Base-by-base conservation (phyloP, 108 stramenopile genomes). In the Stephanodiscus minutulus region DNA sequence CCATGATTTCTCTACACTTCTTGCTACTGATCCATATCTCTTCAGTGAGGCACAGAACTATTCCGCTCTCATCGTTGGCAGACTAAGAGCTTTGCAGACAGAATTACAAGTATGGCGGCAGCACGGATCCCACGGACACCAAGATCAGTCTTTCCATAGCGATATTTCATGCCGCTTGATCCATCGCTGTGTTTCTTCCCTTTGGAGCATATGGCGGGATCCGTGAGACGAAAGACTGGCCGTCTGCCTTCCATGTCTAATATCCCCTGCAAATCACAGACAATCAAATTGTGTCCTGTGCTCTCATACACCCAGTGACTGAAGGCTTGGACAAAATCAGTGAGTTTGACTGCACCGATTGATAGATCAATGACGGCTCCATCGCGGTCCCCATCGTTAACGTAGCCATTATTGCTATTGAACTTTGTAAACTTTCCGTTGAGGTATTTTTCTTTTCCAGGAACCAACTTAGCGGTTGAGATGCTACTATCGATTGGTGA, bases 391-490 rank as follows among this genome's bases (percentile, higher is more conserved):
- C 43, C 35, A 37, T 76, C 58, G 11, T 81, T 63, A 2, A 76
- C 68, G 18, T 62, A 79, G 13, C 76, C 85, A 70, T 82, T 82
- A 59, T 83, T 87, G 43, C 84, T 72, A 46, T 70, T 87, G 47
- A 58, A 87, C 63, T 87, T 84, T 0, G 67, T 72, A 50, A 80
- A 84, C 55, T 76, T 82, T 18, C 82, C 85, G 12, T 73, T 66
- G 47, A 82, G 70, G 62, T 37, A 76, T 5, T 66, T 72, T 37
- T 72, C 39, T 39, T 11, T 39, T 39, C 7, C 39, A 39, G 39
- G 39, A 39, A 39, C 7, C 15, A 44, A 33, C 31, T 33, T 33
- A 55, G 54, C 25, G 52, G 13, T 5, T 25, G 54, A 28, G 54
- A 8, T 25, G 54, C 13, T 25, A 11, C 8, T 9, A 55, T 10